Evolutionary conservation across 495 filamentous ascomycete species (phyloP).

Genomic region (Clavariopsis aquatica): DNA sequence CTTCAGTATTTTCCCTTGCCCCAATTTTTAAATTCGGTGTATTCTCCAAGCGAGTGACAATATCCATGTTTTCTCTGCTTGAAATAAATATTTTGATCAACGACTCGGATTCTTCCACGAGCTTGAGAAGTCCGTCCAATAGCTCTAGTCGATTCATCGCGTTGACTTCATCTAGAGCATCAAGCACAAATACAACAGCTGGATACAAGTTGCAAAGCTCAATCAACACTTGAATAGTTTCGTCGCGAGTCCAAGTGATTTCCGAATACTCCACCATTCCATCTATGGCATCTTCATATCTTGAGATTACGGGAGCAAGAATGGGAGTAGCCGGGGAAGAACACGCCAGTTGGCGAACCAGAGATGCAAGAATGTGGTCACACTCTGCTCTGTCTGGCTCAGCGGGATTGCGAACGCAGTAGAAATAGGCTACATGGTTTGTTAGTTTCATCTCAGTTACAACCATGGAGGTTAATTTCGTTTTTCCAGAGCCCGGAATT

Average conservation of each 20-base stretch:
- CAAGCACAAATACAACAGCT: conserved; percentile 47
- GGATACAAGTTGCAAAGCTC: conserved; percentile 25
- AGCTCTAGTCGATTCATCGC: conserved; percentile 38
- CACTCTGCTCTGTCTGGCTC: conserved; percentile 24
- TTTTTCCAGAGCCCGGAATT: conserved; percentile 44
- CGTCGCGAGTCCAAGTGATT: no score
- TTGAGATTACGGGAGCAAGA: no score
- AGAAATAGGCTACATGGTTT: conserved; percentile 38
- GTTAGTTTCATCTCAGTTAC: no score
- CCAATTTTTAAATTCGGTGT: conserved; percentile 43
- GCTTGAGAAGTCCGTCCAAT: conserved; percentile 41
- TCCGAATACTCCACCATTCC: no score
- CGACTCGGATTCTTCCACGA: conserved; percentile 38
- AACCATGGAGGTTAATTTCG: no score
- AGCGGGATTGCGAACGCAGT: conserved; percentile 28
- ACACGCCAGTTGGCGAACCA: conserved; percentile 21
- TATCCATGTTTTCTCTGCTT: conserved; percentile 47
- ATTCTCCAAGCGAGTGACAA: conserved; percentile 35
- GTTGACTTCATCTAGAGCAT: conserved; percentile 54
- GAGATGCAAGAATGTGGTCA: conserved; percentile 15
- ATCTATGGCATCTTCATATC: no score
- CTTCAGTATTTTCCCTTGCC: conserved; percentile 40
- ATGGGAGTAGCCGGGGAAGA: conserved; percentile 15
- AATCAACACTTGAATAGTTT: conserved; percentile 19
- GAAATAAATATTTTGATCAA: conserved; percentile 48